Base-by-base conservation (phyloP, 1,139 yeast genomes). In the Meyerozyma guilliermondii region DNA sequence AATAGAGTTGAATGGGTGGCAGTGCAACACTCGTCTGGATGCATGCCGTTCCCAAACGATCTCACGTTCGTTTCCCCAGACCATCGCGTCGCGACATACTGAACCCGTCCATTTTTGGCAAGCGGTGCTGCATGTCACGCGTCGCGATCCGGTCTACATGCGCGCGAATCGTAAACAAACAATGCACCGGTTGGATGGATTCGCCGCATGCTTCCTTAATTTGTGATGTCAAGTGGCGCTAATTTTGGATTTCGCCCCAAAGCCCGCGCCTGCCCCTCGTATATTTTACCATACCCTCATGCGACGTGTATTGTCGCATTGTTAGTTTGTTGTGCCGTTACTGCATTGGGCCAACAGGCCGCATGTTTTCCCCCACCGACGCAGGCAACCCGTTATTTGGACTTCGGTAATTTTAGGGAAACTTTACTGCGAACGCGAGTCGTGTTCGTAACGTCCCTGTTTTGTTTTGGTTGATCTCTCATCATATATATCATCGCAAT, bases 371-470 rank as follows among this genome's bases (percentile, higher is more conserved):
- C 30, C 22, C 22, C 22, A 20, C 22, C 28, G 5, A n/a, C 28
- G 28, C 28, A 26, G 11, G 28, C 34, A 10, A 16, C 18, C 20
- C 18, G 34, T 16, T 33, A 33, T 33, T 33, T 33, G 36, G 13
- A 33, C 24, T 33, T 33, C 24, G 36, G 36, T 33, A 33, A 33
- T 33, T 33, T 33, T 33, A 13, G 36, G 36, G 24, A 33, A 30
- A 9, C 16, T 13, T 16, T 3, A 13, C 6, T 30, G 34, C 24
- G 24, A 33, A 20, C 36, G 36, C 36, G 36, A 33, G 36, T n/a
- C 36, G 36, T 33, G 36, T 33, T 18, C 24, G 9, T 10, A 18
- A 33, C 36, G 16, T 20, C 22, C 22, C 22, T 22, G 34, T 30
- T n/a, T 33, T 33, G 36, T 33, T 33, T 33, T 33, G 36, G 36